These are phyloP conservation scores for Epichloe aotearoae DNA, from an alignment of 2,329 filamentous ascomycete genomes.

Conservation along the genomic window DNA sequence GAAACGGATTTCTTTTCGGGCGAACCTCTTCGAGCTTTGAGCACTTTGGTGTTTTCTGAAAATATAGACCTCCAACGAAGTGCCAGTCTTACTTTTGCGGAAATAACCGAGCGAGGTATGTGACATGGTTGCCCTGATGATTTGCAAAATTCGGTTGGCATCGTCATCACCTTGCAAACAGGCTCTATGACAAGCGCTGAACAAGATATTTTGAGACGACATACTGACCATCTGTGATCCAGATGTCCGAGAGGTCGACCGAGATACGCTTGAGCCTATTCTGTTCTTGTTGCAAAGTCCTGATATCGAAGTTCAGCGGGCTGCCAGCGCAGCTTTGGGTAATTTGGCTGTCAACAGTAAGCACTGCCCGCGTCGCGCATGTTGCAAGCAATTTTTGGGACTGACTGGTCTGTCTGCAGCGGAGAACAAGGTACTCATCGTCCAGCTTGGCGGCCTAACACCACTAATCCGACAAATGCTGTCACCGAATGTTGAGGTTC, in stretches of 20 bases:
- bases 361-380: constrained; percentile 15
- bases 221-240: constrained; percentile 5
- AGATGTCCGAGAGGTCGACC: constrained; percentile 96
- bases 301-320: constrained; percentile 93
- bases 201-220: neutral
- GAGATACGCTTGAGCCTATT: constrained; percentile 90
- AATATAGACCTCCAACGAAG: constrained; percentile 97
- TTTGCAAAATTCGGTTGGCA: neutral
- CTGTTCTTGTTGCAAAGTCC: constrained; percentile 87
- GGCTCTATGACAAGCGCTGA: no score
- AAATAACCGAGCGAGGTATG: constrained; percentile 95
- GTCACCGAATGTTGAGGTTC: constrained; percentile 93
- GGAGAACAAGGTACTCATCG: constrained; percentile 96
- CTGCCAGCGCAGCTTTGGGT: constrained; percentile 87
- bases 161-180: neutral
- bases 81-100: constrained; percentile 94
- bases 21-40: constrained; percentile 83
- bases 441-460: constrained; percentile 76
- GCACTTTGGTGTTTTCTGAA: constrained; percentile 93
- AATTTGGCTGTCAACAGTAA: constrained; percentile 95
- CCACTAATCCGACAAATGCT: constrained; percentile 97
- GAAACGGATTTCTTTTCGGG: constrained; percentile 98
- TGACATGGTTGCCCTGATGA: constrained; percentile 2
- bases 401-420: constrained; percentile 46
- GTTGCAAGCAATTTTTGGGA: neutral